Evolutionary conservation across 1,139 yeast genomes (phyloP).

Genomic region (Geotrichum restrictum): DNA sequence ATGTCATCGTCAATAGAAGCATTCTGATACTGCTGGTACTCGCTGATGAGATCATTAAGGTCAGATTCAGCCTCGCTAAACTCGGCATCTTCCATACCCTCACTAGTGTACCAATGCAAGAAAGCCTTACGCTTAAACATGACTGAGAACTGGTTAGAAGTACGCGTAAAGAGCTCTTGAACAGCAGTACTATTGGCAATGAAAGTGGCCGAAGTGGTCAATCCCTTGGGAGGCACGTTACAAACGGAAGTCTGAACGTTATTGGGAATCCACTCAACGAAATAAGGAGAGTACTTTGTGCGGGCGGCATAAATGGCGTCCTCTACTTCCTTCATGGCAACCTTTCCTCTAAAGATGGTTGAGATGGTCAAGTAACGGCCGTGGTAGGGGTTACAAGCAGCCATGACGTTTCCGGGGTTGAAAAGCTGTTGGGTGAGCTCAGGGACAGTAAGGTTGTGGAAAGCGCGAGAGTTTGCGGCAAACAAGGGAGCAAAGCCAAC

Average conservation of each 20-base stretch:
- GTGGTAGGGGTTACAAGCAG: slow-evolving; percentile 44
- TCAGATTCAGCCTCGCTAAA: slow-evolving; percentile 47
- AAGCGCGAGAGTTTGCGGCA: slow-evolving; percentile 40
- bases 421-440: slow-evolving; percentile 47
- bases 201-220: slow-evolving; percentile 44
- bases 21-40: slow-evolving; percentile 47
- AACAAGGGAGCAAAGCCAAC: slow-evolving; percentile 46
- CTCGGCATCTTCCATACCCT: slow-evolving; percentile 48
- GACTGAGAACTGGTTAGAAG: slow-evolving; percentile 42
- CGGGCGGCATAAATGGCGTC: slow-evolving; percentile 40
- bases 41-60: slow-evolving; percentile 42
- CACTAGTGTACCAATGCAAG: slow-evolving; percentile 46
- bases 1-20: slow-evolving; percentile 39
- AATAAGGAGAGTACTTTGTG: slow-evolving; percentile 40
- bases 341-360: slow-evolving; percentile 46
- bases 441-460: slow-evolving; percentile 43
- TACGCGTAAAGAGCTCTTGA: slow-evolving; percentile 44
- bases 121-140: slow-evolving; percentile 47
- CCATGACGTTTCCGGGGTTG: slow-evolving; percentile 45
- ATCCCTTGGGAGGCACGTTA: slow-evolving; percentile 43
- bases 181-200: slow-evolving; percentile 46
- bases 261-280: slow-evolving; percentile 45
- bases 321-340: slow-evolving; percentile 45
- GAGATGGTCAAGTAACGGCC: slow-evolving; percentile 46
- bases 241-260: slow-evolving; percentile 45